Evolutionary conservation across 768 basidiomycete genomes (phyloP), one percentile per base, ranked within the genome.

Genomic region (Exidia glandulosa): DNA sequence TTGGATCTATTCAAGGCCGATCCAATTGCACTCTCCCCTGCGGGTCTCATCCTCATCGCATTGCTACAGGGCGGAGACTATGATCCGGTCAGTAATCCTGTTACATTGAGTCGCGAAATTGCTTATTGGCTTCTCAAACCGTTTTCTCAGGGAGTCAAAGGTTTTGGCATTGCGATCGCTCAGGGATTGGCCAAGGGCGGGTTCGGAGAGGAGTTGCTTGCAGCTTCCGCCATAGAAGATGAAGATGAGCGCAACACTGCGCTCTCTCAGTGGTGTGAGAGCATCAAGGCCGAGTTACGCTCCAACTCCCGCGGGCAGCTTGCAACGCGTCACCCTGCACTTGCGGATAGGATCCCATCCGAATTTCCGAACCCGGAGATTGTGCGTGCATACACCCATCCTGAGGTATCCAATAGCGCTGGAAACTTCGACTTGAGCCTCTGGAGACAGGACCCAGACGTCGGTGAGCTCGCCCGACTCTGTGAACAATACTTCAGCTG

Each of bases 401-500:
- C 94, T 0, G 76, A 89, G 60, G 92, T 86, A 1, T 85, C 85
- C 3, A 85, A 86, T 65, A 81, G 77, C 30, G 76, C 79, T 63
- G 78, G 81, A 12, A 71, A 75, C 57, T 33, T 69, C 23, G 55
- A 60, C 0, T 80, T 79, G 75, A 68, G 75, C 1, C 65, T 68
- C 59, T 83, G 81, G 81, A 66, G 67, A 32, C 68, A 71, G 57
- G 88, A 91, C 61, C 86, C 87, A 0, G 83, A 87, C 64, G 72
- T 90, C 1, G 80, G 79, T 13, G 82, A 80, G 57, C 79, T 94
- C 16, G 92, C 94, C 0, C 80, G 74, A 7, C 76, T 85, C 3
- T 94, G 92, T 74, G 93, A 96, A 70, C 77, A 85, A 52, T 88
- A 85, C 69, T 95, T 95, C 63, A 92, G 94, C 68, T 96, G 93